phyloP scores from a whole-genome alignment of 1,139 yeast species.

The Geotrichum macrosporum region DNA sequence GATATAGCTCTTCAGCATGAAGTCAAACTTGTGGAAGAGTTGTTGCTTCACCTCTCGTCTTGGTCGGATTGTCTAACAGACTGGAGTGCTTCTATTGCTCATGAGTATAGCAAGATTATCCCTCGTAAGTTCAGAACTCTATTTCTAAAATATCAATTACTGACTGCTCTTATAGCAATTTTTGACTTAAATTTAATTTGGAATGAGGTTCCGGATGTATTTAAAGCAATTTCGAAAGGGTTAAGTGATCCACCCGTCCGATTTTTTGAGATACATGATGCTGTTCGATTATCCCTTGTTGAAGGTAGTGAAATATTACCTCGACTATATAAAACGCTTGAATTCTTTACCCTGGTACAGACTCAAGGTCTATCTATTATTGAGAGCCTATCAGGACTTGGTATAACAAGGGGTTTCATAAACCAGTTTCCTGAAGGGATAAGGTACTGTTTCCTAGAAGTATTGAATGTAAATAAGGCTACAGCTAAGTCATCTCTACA shows the following conservation, averaged over 20 bases:
- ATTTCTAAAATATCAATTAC: too few species aligned
- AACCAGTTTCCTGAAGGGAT: slow-evolving; percentile 76
- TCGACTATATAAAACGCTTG: slow-evolving; percentile 14
- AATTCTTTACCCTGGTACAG: slow-evolving; percentile 8
- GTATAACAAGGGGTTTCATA: slow-evolving; percentile 44
- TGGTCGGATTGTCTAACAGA: slow-evolving; percentile 8
- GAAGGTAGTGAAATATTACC: slow-evolving; percentile 1
- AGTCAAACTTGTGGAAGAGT: slow-evolving; percentile 7
- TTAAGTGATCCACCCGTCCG: slow-evolving; percentile 1
- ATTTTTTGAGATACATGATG: slow-evolving; percentile 2
- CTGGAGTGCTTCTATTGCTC: slow-evolving; percentile 2
- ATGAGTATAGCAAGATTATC: neutral
- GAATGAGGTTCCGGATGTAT: slow-evolving; percentile 14
- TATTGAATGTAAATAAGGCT: slow-evolving; percentile 49
- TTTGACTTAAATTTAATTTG: slow-evolving; percentile 4
- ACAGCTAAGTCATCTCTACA: slow-evolving; percentile 44
- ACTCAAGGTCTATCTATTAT: slow-evolving; percentile 8
- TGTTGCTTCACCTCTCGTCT: slow-evolving; percentile 12
- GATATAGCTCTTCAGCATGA: slow-evolving; percentile 10
- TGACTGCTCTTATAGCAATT: slow-evolving; percentile 10
- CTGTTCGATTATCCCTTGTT: neutral
- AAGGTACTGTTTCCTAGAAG: slow-evolving; percentile 53
- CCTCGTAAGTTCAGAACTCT: slow-evolving; percentile 8
- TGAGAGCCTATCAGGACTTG: slow-evolving; percentile 8
- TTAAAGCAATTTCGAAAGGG: slow-evolving; percentile 5